phyloP scores from a whole-genome alignment of 1,139 yeast species.

The Eremothecium gossypii region DNA sequence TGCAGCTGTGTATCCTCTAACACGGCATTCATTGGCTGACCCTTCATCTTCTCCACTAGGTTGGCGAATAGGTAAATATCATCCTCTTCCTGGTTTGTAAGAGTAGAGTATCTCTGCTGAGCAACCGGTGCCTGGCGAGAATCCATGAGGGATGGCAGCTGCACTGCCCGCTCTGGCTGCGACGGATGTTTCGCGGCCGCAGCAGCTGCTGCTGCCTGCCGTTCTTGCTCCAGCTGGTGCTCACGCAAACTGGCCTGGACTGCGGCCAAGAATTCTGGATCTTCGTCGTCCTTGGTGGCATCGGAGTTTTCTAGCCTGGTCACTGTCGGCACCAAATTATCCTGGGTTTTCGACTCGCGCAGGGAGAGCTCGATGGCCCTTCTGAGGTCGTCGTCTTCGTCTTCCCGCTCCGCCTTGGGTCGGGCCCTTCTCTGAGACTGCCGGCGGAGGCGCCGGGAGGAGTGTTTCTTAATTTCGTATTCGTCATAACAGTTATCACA shows the following conservation, averaged over 20 bases:
- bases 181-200: slow-evolving; percentile 7
- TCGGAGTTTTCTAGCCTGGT: slow-evolving; percentile 8
- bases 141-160: too few relatives aligned
- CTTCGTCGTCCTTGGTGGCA: slow-evolving; percentile 44
- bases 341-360: slow-evolving; percentile 38
- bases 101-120: slow-evolving; percentile 33
- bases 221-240: slow-evolving; percentile 38
- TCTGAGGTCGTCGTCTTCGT: slow-evolving; percentile 70
- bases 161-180: neutral
- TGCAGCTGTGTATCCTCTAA: slow-evolving; percentile 54
- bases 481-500: slow-evolving; percentile 82
- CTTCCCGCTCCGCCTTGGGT: slow-evolving; percentile 18
- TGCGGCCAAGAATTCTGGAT: slow-evolving; percentile 87
- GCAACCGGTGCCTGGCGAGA: neutral
- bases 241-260: slow-evolving; percentile 88
- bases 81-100: slow-evolving; percentile 68
- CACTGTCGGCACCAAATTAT: slow-evolving; percentile 21
- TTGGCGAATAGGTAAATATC: slow-evolving; percentile 63
- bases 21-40: slow-evolving; percentile 45
- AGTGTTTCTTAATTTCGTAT: slow-evolving; percentile 32
- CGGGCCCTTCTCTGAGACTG: slow-evolving; percentile 13
- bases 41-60: slow-evolving; percentile 46
- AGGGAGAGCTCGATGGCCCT: slow-evolving; percentile 74
- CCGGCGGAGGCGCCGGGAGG: slow-evolving; percentile 24
- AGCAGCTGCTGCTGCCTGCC: slow-evolving; percentile 11